A percentile compares a stretch with the other conserved stretches of the same genome.
Evolutionary conservation across 2,329 filamentous ascomycete genomes (phyloP).

Genomic region (Aureobasidium sp.): DNA sequence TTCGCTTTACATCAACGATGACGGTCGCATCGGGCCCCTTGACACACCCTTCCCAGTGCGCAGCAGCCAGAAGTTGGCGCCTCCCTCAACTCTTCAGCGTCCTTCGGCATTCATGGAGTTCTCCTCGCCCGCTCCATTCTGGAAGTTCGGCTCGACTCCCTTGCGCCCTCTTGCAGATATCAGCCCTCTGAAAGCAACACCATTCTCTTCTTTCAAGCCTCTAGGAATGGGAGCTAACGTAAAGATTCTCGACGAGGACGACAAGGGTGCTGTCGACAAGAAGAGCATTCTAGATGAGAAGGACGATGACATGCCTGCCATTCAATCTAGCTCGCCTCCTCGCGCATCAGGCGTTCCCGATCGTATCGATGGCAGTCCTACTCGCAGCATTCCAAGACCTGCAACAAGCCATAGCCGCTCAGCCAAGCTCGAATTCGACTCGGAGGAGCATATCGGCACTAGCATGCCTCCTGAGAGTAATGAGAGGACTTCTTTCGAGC

Average conservation of each 20-base stretch:
- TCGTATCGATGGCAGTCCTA: slow-evolving; percentile 27
- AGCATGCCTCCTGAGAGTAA: slow-evolving; percentile 3
- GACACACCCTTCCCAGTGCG: slow-evolving; percentile 33
- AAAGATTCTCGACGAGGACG: slow-evolving; percentile 21
- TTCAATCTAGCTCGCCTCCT: slow-evolving; percentile 30
- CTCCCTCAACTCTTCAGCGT: slow-evolving; percentile 71
- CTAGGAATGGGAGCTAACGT: slow-evolving; percentile 20
- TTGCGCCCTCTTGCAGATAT: slow-evolving; percentile 33
- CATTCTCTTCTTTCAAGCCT: slow-evolving; percentile 25
- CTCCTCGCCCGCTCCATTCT: slow-evolving; percentile 78
- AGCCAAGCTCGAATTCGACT: slow-evolving; percentile 9
- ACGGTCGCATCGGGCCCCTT: slow-evolving; percentile 28
- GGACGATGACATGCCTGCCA: slow-evolving; percentile 25
- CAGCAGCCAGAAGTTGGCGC: slow-evolving; percentile 58
- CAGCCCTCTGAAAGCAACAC: slow-evolving; percentile 31
- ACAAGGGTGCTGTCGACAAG: slow-evolving; percentile 34
- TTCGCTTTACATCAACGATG: slow-evolving; percentile 33
- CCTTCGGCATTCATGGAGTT: slow-evolving; percentile 83
- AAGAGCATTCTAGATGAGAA: slow-evolving; percentile 18
- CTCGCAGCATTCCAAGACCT: slow-evolving; percentile 19
- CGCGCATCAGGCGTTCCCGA: slow-evolving; percentile 19
- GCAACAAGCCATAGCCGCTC: slow-evolving; percentile 14
- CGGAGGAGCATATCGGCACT: not conserved
- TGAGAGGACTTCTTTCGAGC: slow-evolving; percentile 6
- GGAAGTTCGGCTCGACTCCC: slow-evolving; percentile 76